phyloP scores from a whole-genome alignment of 192 early-diverging fungal species.

The Geosiphon pyriformis region DNA sequence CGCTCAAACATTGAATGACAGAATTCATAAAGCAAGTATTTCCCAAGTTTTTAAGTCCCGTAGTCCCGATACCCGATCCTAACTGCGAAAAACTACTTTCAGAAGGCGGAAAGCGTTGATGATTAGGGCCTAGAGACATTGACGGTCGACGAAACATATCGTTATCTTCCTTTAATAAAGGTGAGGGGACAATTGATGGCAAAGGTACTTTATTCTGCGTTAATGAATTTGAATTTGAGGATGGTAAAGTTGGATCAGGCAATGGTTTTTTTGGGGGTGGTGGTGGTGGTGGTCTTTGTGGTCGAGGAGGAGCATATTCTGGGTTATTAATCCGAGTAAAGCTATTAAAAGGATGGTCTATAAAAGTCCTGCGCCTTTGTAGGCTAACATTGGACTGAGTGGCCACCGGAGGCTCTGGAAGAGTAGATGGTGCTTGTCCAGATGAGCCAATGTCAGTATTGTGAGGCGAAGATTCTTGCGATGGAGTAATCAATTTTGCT shows the following conservation, averaged over 20 bases:
- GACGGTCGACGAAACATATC: constrained; percentile 28
- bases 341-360: constrained; percentile 51
- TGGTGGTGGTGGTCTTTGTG: constrained; percentile 4
- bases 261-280: constrained; percentile 20
- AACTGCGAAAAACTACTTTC: constrained; percentile 34
- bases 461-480: no score
- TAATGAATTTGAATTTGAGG: neutral
- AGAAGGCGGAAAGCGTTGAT: constrained; percentile 27
- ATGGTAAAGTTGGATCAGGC: neutral
- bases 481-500: no score
- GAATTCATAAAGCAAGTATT: constrained; percentile 89
- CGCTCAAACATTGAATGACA: constrained; percentile 72
- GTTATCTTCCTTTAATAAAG: constrained; percentile 28
- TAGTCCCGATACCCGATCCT: constrained; percentile 57
- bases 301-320: constrained; percentile 19
- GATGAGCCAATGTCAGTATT: neutral
- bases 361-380: constrained; percentile 45
- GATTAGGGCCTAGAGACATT: constrained; percentile 28
- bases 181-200: constrained; percentile 15
- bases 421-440: neutral
- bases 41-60: constrained; percentile 74
- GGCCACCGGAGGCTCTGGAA: neutral
- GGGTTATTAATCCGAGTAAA: constrained; percentile 37
- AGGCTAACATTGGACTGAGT: constrained; percentile 1
- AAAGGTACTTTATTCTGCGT: neutral